Conservation (phyloP, 192 early-diverging fungal species). For the Nowakowskiella sp. region DNA sequence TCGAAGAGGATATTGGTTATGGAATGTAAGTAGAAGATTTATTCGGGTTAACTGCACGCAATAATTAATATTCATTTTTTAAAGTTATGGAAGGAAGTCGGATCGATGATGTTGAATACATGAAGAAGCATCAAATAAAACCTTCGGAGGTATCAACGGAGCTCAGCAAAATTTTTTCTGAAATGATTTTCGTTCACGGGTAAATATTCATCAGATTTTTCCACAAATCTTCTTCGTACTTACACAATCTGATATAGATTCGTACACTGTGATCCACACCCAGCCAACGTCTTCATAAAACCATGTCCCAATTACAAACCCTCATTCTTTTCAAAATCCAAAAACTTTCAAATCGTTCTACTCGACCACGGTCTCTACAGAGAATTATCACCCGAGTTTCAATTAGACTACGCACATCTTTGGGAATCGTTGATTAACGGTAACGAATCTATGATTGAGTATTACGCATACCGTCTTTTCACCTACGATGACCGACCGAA, state of each 20-base stretch:
- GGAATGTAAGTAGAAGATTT: conserved; percentile 54
- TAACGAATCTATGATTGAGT: conserved; percentile 60
- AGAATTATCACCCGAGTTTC: conserved; percentile 56
- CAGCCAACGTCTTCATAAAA: conserved; percentile 33
- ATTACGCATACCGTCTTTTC: conserved; percentile 55
- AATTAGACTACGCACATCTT: conserved; percentile 78
- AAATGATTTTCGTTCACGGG: conserved; percentile 86
- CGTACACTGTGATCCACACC: conserved; percentile 91
- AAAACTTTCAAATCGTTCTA: conserved; percentile 83
- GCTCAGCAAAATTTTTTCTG: conserved; percentile 65
- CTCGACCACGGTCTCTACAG: conserved; percentile 85
- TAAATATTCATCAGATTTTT: conserved; percentile 32
- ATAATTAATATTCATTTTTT: background rate
- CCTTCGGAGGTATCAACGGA: conserved; percentile 66
- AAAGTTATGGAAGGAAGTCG: conserved; percentile 47
- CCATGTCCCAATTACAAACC: conserved; percentile 17
- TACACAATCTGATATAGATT: conserved; percentile 1
- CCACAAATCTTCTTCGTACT: too few relatives aligned
- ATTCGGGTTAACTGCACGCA: background rate
- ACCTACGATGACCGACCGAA: conserved; percentile 7
- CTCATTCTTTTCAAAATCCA: conserved; percentile 5
- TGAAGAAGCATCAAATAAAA: conserved; percentile 64
- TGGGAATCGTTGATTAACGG: conserved; percentile 79
- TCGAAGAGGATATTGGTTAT: conserved; percentile 72
- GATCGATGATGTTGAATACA: conserved; percentile 68